Percentiles rank a stretch among this genome's conserved stretches.
Conservation (phyloP, 1,139 yeast genomes). For the Pichia sp. region DNA sequence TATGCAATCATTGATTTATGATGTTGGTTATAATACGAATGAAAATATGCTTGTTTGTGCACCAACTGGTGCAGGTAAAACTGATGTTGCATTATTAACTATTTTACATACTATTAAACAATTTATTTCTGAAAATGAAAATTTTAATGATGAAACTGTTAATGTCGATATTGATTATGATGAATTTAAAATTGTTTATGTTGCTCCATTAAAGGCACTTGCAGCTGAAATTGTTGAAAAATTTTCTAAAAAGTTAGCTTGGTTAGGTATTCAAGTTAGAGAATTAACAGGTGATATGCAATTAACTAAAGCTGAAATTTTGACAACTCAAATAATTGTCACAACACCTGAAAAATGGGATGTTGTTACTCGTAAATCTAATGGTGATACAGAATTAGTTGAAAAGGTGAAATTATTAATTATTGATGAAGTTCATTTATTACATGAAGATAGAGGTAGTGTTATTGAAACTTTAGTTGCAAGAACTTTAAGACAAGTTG, state of each 20-base stretch:
- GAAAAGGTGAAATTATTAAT: conserved; percentile 78
- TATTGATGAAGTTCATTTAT: conserved; percentile 92
- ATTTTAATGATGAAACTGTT: conserved; percentile 39
- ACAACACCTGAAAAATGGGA: conserved; percentile 99
- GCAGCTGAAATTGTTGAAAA: conserved; percentile 98
- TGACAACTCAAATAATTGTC: conserved; percentile 82
- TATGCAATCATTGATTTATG: conserved; percentile 87
- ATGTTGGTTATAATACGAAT: conserved; percentile 87
- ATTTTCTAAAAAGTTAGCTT: conserved; percentile 65
- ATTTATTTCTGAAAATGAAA: conserved; percentile 41
- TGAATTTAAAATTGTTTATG: conserved; percentile 86
- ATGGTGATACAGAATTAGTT: conserved; percentile 80
- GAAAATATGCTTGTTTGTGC: conserved; percentile 98
- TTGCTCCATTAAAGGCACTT: conserved; percentile 92
- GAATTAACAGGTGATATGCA: conserved; percentile 98
- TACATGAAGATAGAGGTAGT: conserved; percentile 97
- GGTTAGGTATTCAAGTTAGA: conserved; percentile 81
- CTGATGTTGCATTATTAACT: conserved; percentile 89
- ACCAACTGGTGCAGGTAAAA: conserved; percentile 99
- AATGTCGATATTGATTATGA: conserved; percentile 65
- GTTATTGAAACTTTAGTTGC: conserved; percentile 95
- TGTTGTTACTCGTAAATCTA: conserved; percentile 84
- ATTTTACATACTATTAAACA: conserved; percentile 79
- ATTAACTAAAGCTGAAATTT: conserved; percentile 73
- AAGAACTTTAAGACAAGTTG: conserved; percentile 90